Base-by-base conservation (phyloP, 2,329 filamentous ascomycete genomes). In the Fusarium haematococcum region DNA sequence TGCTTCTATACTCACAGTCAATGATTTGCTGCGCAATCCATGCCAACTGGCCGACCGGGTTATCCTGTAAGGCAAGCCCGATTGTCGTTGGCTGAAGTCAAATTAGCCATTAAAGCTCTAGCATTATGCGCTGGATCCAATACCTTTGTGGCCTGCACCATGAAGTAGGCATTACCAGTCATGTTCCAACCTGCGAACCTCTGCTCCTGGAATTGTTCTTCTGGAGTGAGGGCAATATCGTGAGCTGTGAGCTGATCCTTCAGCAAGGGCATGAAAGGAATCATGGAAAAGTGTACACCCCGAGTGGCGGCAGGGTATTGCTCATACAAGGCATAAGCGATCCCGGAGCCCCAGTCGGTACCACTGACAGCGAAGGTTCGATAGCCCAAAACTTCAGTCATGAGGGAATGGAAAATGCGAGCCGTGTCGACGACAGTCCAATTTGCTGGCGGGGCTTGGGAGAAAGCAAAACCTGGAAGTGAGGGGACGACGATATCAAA, bases 21-120 rank as follows among this genome's bases (percentile, higher is more conserved):
- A 79, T 71, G 54, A 75, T 70, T 61, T 87, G 85, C 69, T 86
- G 83, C 1, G 84, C 85, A 0, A 86, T 79, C 73, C 83, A 86
- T 58, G 83, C 81, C 76, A 86, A 79, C 48, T 85, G 81, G 1
- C 85, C 85, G 4, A 86, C 75, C 0, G 84, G 85, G 59, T 83
- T 85, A 67, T 86, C 85, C 27, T 70, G 57, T 7, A 68, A 30
- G 30, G 81, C 83, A 37, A 84, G 80, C 3, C 84, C 83, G 23
- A 86, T 82, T 1, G 84, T 86, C 45, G 85, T 83, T 20, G 85
- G 85, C 78, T 70, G 3, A 7, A 20, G 18, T 30, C 48, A 13
- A 18, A 52, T 52, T 30, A 52, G 48, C 25, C 5, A 11, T 52
- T n/a, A 18, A 5, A 52, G 25, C 9, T n/a, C 11, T 18, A 27